phyloP scores from a whole-genome alignment of 306 rosid species.

The Oxytropis ochrocephala region DNA sequence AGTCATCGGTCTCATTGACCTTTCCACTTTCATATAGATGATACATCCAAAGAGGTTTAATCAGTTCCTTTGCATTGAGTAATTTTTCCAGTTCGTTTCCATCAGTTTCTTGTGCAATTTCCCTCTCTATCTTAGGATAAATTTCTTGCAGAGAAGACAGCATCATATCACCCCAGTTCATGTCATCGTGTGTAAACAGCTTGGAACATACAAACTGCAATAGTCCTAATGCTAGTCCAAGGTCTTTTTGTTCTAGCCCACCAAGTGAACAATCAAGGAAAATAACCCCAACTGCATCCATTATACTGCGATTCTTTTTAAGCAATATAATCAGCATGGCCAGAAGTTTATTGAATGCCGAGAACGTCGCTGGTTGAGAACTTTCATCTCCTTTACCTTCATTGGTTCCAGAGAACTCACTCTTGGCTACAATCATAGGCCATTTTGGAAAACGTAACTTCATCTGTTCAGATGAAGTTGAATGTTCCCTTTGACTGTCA shows the following conservation, averaged over 20 bases:
- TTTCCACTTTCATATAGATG: slow-evolving; percentile 74
- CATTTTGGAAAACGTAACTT: slow-evolving; percentile 56
- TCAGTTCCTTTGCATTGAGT: slow-evolving; percentile 41
- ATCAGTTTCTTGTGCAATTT: slow-evolving; percentile 36
- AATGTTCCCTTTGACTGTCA: slow-evolving; percentile 24
- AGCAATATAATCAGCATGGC: slow-evolving; percentile 37
- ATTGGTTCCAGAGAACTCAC: slow-evolving; percentile 34
- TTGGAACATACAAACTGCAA: slow-evolving; percentile 60
- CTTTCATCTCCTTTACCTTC: slow-evolving; percentile 38
- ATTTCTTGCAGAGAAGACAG: slow-evolving; percentile 58
- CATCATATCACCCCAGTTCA: slow-evolving; percentile 71
- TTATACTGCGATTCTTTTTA: slow-evolving; percentile 42
- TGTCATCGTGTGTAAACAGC: slow-evolving; percentile 42
- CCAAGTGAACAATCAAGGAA: slow-evolving; percentile 53
- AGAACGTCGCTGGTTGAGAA: slow-evolving; percentile 28
- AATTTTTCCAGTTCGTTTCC: slow-evolving; percentile 50
- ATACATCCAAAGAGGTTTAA: slow-evolving; percentile 83
- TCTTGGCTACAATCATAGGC: slow-evolving; percentile 52
- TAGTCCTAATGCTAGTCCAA: slow-evolving; percentile 53
- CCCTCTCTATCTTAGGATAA: slow-evolving; percentile 59
- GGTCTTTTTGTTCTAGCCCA: slow-evolving; percentile 56
- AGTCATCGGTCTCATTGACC: slow-evolving; percentile 50
- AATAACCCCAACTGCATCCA: slow-evolving; percentile 55
- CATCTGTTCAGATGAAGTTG: slow-evolving; percentile 26
- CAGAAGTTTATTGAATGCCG: slow-evolving; percentile 51